Conservation (phyloP, 2,329 filamentous ascomycete species). For the Teratosphaeria zuluensis region DNA sequence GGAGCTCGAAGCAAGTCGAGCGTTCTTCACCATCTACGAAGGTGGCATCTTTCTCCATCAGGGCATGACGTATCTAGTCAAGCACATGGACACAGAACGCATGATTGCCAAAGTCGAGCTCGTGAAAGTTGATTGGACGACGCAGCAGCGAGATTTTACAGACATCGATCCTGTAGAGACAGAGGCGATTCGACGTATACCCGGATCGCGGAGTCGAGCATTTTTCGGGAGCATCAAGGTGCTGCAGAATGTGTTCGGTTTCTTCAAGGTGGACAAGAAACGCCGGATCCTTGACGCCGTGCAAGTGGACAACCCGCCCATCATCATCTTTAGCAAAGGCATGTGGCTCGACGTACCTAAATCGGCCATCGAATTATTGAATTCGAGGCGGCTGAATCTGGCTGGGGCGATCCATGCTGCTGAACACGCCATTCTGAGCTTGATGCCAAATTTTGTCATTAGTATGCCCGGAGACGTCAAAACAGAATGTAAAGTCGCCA, state of each 20-base stretch:
- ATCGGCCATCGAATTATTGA: constrained; percentile 66
- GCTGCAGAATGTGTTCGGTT: constrained; percentile 82
- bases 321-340: constrained; percentile 73
- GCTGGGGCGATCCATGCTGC: constrained; percentile 90
- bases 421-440: constrained; percentile 76
- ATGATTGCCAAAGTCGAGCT: constrained; percentile 79
- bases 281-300: constrained; percentile 83
- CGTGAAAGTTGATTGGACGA: constrained; percentile 92
- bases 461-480: constrained; percentile 83
- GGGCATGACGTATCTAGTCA: constrained; percentile 83
- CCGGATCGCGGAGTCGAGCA: constrained; percentile 54
- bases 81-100: constrained; percentile 72
- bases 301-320: constrained; percentile 84
- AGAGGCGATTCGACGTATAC: constrained; percentile 70
- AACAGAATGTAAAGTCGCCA: constrained; percentile 82
- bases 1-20: constrained; percentile 91
- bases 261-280: constrained; percentile 89
- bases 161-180: constrained; percentile 91
- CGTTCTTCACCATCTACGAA: constrained; percentile 92
- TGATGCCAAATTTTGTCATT: constrained; percentile 86
- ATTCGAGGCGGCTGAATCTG: constrained; percentile 62
- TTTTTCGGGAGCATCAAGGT: constrained; percentile 84
- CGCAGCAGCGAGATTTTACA: constrained; percentile 82
- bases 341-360: constrained; percentile 94
- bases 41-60: constrained; percentile 96